Percentiles rank a stretch among this genome's conserved stretches.
Conservation (phyloP, 495 filamentous ascomycete species). For the Penicillium silybi region DNA sequence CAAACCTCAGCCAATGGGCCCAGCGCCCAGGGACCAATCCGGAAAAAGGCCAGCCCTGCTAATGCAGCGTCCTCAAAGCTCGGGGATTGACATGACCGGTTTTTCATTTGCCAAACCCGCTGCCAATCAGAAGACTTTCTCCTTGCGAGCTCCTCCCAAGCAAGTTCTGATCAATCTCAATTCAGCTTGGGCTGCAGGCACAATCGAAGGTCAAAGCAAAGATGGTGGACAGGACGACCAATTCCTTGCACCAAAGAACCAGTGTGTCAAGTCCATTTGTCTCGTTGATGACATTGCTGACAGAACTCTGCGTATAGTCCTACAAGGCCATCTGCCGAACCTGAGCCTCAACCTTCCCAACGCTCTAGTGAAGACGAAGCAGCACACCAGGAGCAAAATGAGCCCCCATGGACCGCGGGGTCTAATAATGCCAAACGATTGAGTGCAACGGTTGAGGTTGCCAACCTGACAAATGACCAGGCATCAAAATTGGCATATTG, state of each 20-base stretch:
- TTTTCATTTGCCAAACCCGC: slow-evolving; percentile 36
- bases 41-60: slow-evolving; percentile 12
- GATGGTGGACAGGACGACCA: not conserved
- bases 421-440: not conserved
- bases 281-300: not conserved
- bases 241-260: not conserved
- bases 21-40: not conserved
- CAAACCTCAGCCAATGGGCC: not conserved
- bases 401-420: not conserved
- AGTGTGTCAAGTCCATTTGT: not conserved
- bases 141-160: slow-evolving; percentile 15
- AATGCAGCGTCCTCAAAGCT: slow-evolving; percentile 30
- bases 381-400: not conserved
- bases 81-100: slow-evolving; percentile 26
- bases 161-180: not conserved
- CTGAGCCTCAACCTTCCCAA: not conserved
- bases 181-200: not conserved
- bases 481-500: not conserved
- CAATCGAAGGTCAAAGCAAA: not conserved
- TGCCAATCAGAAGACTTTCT: slow-evolving; percentile 21
- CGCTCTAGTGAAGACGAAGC: not conserved
- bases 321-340: not conserved
- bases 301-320: not conserved
- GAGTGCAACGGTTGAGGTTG: no score
- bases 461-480: not conserved